Percentiles rank a stretch among this genome's conserved stretches.
Conservation (phyloP, 2,329 filamentous ascomycete genomes). For the Fusarium nisikadoi region DNA sequence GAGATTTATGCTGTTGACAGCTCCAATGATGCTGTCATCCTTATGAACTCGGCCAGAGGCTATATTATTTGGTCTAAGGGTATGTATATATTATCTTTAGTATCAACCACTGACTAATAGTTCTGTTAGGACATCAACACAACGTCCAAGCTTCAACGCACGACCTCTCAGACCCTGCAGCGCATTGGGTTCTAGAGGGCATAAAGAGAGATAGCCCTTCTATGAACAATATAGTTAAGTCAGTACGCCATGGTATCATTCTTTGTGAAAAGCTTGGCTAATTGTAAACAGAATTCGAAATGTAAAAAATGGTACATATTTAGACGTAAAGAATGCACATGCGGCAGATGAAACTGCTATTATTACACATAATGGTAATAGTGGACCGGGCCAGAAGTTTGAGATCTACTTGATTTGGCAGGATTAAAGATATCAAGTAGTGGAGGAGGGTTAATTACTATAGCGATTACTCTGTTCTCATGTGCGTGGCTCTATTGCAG, state of each 20-base stretch:
- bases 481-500: fast-evolving
- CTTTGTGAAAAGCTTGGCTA: fast-evolving
- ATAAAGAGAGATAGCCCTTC: fast-evolving
- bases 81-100: fast-evolving
- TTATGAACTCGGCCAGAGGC: fast-evolving
- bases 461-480: background rate
- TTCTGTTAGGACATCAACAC: fast-evolving
- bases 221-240: fast-evolving
- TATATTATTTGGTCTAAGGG: background rate
- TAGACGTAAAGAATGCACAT: background rate
- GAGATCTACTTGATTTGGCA: background rate
- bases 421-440: fast-evolving
- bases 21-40: background rate
- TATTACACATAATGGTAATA: fast-evolving
- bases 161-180: background rate
- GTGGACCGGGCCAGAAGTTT: background rate
- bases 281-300: background rate
- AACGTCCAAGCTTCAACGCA: background rate
- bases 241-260: fast-evolving
- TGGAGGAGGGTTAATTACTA: background rate
- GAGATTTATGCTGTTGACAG: background rate
- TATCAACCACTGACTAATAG: background rate
- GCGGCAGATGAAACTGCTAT: fast-evolving
- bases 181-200: background rate
- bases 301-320: background rate